Evolutionary conservation across 2,329 filamentous ascomycete species (phyloP).

Genomic region (Trichoderma simmonsii): DNA sequence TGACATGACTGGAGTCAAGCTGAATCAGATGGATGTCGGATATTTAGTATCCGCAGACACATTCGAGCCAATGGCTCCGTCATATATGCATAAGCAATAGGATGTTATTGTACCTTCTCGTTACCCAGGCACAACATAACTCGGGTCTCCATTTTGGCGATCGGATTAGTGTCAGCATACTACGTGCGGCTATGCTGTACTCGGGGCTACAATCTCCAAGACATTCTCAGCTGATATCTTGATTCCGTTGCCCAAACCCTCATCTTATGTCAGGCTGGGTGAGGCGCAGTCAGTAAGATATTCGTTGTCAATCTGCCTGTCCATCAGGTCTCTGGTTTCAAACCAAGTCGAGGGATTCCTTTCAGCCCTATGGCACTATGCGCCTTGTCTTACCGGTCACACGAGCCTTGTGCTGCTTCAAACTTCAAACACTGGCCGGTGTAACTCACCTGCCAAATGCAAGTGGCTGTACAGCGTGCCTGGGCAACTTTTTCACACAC

Average conservation of each 20-base stretch:
- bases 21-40: background rate
- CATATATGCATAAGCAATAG: background rate
- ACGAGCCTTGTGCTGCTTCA: background rate
- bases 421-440: background rate
- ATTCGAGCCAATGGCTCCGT: background rate
- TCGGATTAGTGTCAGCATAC: background rate
- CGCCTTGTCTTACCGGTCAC: background rate
- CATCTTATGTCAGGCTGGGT: background rate
- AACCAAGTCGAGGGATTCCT: background rate
- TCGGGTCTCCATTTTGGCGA: background rate
- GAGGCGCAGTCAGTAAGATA: background rate
- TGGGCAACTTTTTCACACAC: background rate
- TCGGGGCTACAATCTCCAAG: background rate
- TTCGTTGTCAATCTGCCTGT: background rate
- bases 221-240: background rate
- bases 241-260: background rate
- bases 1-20: background rate
- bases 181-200: background rate
- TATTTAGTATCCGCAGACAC: background rate
- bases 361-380: background rate
- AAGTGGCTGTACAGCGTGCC: background rate
- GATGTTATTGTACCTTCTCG: background rate
- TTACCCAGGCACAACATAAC: background rate
- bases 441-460: background rate
- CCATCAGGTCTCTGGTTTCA: background rate